These are phyloP conservation scores for Hebeloma cylindrosporum DNA, from an alignment of 768 basidiomycete genomes.

Conservation along the genomic window DNA sequence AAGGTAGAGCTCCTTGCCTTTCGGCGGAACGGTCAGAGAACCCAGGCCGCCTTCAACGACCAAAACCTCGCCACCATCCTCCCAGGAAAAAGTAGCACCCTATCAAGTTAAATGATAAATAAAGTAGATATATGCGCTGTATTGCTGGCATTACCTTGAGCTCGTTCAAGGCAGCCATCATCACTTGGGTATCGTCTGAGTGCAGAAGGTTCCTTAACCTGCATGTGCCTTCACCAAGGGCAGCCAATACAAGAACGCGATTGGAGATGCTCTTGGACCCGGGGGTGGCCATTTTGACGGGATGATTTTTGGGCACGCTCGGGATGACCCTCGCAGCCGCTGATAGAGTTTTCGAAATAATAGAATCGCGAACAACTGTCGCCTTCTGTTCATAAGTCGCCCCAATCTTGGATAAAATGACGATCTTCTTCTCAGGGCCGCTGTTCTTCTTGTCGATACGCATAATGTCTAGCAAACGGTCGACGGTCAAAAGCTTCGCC, in stretches of 20 bases:
- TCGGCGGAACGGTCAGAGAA: constrained; percentile 68
- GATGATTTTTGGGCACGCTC: constrained; percentile 58
- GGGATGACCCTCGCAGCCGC: constrained; percentile 78
- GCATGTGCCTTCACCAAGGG: constrained; percentile 86
- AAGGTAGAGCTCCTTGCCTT: constrained; percentile 89
- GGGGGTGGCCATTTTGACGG: constrained; percentile 81
- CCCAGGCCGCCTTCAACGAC: constrained; percentile 90
- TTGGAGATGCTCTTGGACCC: constrained; percentile 98
- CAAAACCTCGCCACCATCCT: constrained; percentile 94
- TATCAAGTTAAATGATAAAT: constrained; percentile 32
- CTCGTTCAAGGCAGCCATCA: constrained; percentile 93
- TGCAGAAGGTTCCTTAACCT: constrained; percentile 88
- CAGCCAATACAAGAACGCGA: constrained; percentile 89
- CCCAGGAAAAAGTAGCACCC: constrained; percentile 94
- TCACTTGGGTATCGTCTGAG: constrained; percentile 97
- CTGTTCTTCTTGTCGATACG: constrained; percentile 97
- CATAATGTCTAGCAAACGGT: constrained; percentile 90
- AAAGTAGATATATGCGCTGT: constrained; percentile 1
- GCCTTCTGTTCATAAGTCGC: constrained; percentile 91
- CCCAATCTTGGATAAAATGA: constrained; percentile 88
- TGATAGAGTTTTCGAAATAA: constrained; percentile 80
- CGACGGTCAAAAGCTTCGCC: constrained; percentile 71
- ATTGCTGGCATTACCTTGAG: constrained; percentile 61
- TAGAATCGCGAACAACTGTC: constrained; percentile 75
- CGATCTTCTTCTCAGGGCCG: constrained; percentile 90